Conservation (phyloP, 2,329 filamentous ascomycete species). For the Pyrenophora graminea region DNA sequence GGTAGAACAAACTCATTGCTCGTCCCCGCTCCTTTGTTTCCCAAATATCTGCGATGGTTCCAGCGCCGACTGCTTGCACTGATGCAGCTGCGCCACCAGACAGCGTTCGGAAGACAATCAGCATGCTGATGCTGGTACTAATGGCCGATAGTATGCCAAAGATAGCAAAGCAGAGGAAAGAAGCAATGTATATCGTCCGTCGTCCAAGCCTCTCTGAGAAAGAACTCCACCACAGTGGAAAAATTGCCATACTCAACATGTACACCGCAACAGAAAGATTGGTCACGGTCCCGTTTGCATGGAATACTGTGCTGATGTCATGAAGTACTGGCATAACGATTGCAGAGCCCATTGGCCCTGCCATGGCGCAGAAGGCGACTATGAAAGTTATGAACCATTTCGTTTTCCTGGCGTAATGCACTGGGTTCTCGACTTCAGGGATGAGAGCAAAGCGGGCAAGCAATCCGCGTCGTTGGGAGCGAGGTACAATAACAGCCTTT, state of each 20-base stretch:
- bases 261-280: constrained; percentile 49
- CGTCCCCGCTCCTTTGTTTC: constrained; percentile 43
- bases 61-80: constrained; percentile 47
- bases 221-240: constrained; percentile 48
- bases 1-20: constrained; percentile 48
- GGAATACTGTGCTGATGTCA: constrained; percentile 40
- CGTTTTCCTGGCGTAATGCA: constrained; percentile 70
- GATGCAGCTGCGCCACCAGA: constrained; percentile 45
- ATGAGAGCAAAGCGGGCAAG: constrained; percentile 72
- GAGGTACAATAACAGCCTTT: constrained; percentile 55
- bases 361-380: constrained; percentile 75
- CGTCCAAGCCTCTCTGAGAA: constrained; percentile 45
- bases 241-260: constrained; percentile 50
- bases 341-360: constrained; percentile 79
- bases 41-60: constrained; percentile 47
- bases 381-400: constrained; percentile 86
- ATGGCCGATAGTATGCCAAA: constrained; percentile 43
- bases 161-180: constrained; percentile 41
- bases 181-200: constrained; percentile 44
- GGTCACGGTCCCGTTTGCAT: constrained; percentile 40
- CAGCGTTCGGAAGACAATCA: constrained; percentile 43
- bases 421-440: constrained; percentile 77
- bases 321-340: constrained; percentile 69
- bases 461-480: constrained; percentile 68
- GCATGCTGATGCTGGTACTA: constrained; percentile 43